Percentiles rank a stretch among this genome's conserved stretches.
Evolutionary conservation across 2,329 filamentous ascomycete genomes (phyloP).

Genomic region (Endothia cerciana): DNA sequence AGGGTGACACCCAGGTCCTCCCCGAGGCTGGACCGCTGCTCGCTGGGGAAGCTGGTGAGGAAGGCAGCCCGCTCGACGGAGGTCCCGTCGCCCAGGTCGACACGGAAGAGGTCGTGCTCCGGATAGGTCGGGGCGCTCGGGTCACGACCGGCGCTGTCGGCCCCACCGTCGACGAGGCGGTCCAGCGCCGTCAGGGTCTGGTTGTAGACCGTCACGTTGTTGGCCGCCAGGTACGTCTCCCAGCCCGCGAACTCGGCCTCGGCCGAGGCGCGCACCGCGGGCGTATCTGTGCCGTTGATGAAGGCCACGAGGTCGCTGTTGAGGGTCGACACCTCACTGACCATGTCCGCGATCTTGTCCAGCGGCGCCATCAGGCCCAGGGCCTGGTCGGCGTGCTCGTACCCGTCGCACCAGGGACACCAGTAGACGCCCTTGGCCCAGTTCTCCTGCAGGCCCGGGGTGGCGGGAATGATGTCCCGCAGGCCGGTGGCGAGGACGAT

Average conservation of each 20-base stretch:
- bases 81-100: slow-evolving; percentile 54
- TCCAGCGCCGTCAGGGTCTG: slow-evolving; percentile 53
- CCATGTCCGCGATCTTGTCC: slow-evolving; percentile 46
- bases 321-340: slow-evolving; percentile 57
- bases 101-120: slow-evolving; percentile 59
- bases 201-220: slow-evolving; percentile 60
- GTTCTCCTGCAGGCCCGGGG: slow-evolving; percentile 57
- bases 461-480: slow-evolving; percentile 56
- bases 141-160: slow-evolving; percentile 41
- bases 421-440: slow-evolving; percentile 65
- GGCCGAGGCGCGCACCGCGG: slow-evolving; percentile 43
- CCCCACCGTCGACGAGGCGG: slow-evolving; percentile 47
- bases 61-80: slow-evolving; percentile 54
- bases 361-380: slow-evolving; percentile 58
- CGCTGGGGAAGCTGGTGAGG: slow-evolving; percentile 51
- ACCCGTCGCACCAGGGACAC: slow-evolving; percentile 69
- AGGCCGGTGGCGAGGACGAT: slow-evolving; percentile 63
- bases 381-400: slow-evolving; percentile 62
- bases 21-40: slow-evolving; percentile 53
- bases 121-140: slow-evolving; percentile 47
- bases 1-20: slow-evolving; percentile 51
- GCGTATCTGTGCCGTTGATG: slow-evolving; percentile 62
- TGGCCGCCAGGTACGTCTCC: slow-evolving; percentile 51
- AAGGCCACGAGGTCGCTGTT: slow-evolving; percentile 61
- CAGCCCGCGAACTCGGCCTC: slow-evolving; percentile 49